A percentile compares a stretch with the other conserved stretches of the same genome.
Conservation (phyloP, 2,329 filamentous ascomycete species). For the Pseudocercospora eumusae region DNA sequence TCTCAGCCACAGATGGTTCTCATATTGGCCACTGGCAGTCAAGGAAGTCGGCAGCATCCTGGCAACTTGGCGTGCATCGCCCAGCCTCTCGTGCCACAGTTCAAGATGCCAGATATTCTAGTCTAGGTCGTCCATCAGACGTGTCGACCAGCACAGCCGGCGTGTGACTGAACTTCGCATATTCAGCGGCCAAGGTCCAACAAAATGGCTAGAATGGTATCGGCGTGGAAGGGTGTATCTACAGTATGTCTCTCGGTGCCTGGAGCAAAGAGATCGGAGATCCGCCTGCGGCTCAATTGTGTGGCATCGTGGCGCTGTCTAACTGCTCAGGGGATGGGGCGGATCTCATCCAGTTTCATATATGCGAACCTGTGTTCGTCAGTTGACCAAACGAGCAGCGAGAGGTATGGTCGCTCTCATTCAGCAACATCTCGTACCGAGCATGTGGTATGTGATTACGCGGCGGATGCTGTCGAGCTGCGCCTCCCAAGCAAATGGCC, state of each 20-base stretch:
- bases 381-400: background rate
- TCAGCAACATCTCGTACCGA: background rate
- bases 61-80: background rate
- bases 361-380: slow-evolving; percentile 3
- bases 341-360: background rate
- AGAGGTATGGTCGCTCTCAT: background rate
- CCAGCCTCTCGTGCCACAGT: background rate
- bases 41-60: background rate
- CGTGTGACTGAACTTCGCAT: background rate
- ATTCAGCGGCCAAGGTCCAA: background rate
- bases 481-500: slow-evolving; percentile 7
- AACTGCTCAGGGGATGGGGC: slow-evolving; percentile 1
- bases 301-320: slow-evolving; percentile 1
- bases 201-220: background rate
- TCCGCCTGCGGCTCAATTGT: background rate
- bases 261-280: background rate
- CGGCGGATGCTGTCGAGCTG: slow-evolving; percentile 1
- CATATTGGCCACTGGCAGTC: background rate
- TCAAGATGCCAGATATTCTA: background rate
- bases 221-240: background rate
- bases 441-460: background rate
- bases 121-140: no score
- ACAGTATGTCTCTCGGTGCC: background rate
- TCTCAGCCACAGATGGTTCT: background rate
- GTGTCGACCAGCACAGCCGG: background rate